Base-by-base conservation (phyloP, 78 protist genomes). In the Neovahlkampfia damariscottae region DNA sequence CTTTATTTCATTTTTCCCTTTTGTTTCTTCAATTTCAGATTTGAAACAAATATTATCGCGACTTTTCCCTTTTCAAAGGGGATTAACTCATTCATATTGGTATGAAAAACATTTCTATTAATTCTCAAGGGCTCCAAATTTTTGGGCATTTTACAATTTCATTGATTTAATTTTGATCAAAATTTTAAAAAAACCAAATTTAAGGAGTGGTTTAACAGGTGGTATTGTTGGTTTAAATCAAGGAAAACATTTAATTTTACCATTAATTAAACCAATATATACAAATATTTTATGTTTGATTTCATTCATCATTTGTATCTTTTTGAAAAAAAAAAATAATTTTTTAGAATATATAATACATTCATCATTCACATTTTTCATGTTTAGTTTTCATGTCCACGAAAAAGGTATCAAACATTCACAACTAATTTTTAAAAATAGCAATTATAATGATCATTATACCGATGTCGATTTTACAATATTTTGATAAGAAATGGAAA, bases 61-160 rank as follows among this genome's bases (percentile, higher is more conserved):
- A 8, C 79, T 96, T 50, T 94, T 96, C 50, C 99, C 99, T 7
- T 92, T 96, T 50, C 82, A 83, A 31, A 82, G 99, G 8, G 99
- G 99, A 0, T 84, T 96, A 10, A 28, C 58, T 10, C 99, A 96
- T 75, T 86, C 97, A 2, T 94, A 94, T 71, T 94, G 97, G 96
- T n/a, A n/a, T n/a, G n/a, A n/a, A n/a, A n/a, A n/a, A n/a, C n/a
- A n/a, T n/a, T n/a, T n/a, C n/a, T n/a, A n/a, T n/a, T n/a, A n/a
- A n/a, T n/a, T n/a, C n/a, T n/a, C n/a, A n/a, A n/a, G n/a, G 72
- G 99, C 99, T 28, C 94, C 97, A 32, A 96, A 96, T 71, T 34
- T 79, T 6, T 95, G 96, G 96, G 87, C 94, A 19, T 36, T 91
- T 8, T 92, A 93, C 75, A 38, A n/a, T 66, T 41, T 72, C 29